These are phyloP conservation scores for Hyaloscypha variabilis DNA, from an alignment of 495 filamentous ascomycete species.

Conservation along the genomic window DNA sequence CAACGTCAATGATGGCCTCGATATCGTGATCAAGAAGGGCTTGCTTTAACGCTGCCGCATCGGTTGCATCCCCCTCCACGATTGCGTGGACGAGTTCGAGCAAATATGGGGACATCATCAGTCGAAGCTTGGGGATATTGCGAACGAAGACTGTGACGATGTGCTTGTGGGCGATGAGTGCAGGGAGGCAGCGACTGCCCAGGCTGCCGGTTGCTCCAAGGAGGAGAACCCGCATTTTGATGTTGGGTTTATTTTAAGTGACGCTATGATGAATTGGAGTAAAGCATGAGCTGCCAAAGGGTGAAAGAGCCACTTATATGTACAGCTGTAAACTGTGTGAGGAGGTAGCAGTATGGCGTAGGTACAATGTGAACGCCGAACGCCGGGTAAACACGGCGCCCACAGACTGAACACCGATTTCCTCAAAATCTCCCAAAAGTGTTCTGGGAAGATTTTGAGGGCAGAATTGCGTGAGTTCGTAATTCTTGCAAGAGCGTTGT, in stretches of 20 bases:
- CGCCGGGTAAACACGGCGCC: neutral
- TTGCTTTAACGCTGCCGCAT: conserved; percentile 35
- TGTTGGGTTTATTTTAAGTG: neutral
- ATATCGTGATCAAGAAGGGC: conserved; percentile 38
- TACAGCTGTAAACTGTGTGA: neutral
- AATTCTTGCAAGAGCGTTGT: no score
- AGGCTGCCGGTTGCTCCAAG: conserved; percentile 47
- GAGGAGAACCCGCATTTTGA: conserved; percentile 45
- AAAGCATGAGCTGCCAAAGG: neutral
- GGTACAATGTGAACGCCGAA: neutral
- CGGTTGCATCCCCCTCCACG: conserved; percentile 43
- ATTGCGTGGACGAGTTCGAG: conserved; percentile 31
- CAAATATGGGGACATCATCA: conserved; percentile 27
- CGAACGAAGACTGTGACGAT: conserved; percentile 42
- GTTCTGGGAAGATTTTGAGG: no score
- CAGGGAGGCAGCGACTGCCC: conserved; percentile 41
- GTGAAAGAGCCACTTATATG: neutral
- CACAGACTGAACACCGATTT: neutral
- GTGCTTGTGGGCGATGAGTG: conserved; percentile 43
- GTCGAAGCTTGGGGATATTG: conserved; percentile 38
- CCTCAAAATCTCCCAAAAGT: no score
- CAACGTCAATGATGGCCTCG: conserved; percentile 44
- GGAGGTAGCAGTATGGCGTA: neutral
- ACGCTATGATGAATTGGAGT: neutral
- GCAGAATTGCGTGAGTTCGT: no score